Base-by-base conservation (phyloP, 75 land plant species). In the Larix kaempferi region DNA sequence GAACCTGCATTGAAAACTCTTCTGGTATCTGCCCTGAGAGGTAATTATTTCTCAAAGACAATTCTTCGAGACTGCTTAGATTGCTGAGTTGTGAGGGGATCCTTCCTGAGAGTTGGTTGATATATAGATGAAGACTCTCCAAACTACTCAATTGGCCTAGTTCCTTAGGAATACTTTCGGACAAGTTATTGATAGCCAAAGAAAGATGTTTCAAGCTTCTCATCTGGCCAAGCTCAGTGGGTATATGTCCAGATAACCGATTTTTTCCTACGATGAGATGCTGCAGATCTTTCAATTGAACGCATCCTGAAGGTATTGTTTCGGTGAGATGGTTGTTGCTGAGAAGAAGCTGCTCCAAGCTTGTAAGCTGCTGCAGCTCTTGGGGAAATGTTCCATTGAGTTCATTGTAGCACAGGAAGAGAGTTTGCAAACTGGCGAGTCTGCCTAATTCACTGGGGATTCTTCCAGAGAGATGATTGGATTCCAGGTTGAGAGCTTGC, bases 11-110 rank as follows among this genome's bases (percentile, higher is more conserved):
- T 74, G 13, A 93, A 59, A 92, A 71, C 19, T 85, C 74, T 14
- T 75, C 11, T 11, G 94, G 94, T 27, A 94, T 90, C 12, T 79
- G 22, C 1, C 97, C 96, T 22, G 82, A 72, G 21, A 95, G 78
- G 7, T 49, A 57, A 77, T 95, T 95, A 78, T 89, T 78, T 19
- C 91, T 91, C 19, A 86, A 69, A 35, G 89, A 74, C 4, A 95
- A 59, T 37, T 79, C 83, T 74, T 74, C 60, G 56, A 95, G 82
- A 11, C 39, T 78, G 19, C 60, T n/a, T 39, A 95, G 73, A 3
- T 71, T 41, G 2, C 94, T 89, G 29, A 95, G 78, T 44, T 78
- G 61, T 16, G 79, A 0, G 6, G 98, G 96, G n/a, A 93, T 91
- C 11, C 82, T 22, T n/a, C 98, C 98, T 14, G 77, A 54, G 69